A percentile compares a stretch with the other conserved stretches of the same genome.
phyloP scores from a whole-genome alignment of 495 filamentous ascomycete species.

The Tetracladium marchalianum region DNA sequence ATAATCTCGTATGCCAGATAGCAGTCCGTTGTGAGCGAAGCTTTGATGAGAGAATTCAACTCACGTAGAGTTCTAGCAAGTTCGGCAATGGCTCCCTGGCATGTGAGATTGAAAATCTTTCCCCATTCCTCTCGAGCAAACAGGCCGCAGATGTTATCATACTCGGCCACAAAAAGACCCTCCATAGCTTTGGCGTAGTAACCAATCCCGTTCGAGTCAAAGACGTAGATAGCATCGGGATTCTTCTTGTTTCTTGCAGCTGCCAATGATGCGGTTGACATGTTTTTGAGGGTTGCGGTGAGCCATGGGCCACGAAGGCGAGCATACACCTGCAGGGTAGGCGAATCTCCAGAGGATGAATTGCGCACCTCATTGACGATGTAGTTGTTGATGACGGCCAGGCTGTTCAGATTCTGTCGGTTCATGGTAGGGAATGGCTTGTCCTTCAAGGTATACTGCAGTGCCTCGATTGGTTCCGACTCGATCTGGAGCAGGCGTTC shows the following conservation, averaged over 20 bases:
- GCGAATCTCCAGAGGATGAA: slow-evolving; percentile 30
- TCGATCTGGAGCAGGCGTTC: slow-evolving; percentile 65
- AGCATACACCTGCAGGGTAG: slow-evolving; percentile 71
- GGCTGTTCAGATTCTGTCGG: slow-evolving; percentile 36
- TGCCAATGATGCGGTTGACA: slow-evolving; percentile 78
- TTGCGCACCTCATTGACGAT: slow-evolving; percentile 25
- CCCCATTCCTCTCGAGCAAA: slow-evolving; percentile 81
- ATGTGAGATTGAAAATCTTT: slow-evolving; percentile 65
- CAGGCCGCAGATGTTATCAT: slow-evolving; percentile 74
- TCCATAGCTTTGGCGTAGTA: slow-evolving; percentile 84
- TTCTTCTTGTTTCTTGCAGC: slow-evolving; percentile 68
- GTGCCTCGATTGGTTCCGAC: slow-evolving; percentile 67
- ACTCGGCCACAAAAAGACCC: slow-evolving; percentile 74
- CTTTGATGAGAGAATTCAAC: slow-evolving; percentile 78
- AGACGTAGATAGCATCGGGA: slow-evolving; percentile 70
- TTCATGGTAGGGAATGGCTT: slow-evolving; percentile 37
- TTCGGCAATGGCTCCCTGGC: slow-evolving; percentile 62
- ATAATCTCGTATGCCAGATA: slow-evolving; percentile 95
- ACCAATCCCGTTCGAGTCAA: slow-evolving; percentile 88
- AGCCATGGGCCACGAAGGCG: slow-evolving; percentile 83
- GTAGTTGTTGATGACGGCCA: slow-evolving; percentile 42
- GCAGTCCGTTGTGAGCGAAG: slow-evolving; percentile 84
- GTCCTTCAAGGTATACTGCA: slow-evolving; percentile 90
- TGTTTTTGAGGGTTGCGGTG: slow-evolving; percentile 63
- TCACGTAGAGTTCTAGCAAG: slow-evolving; percentile 81